Evolutionary conservation across 2,329 filamentous ascomycete genomes (phyloP), one percentile per base, ranked within the genome.

Genomic region (Microdochium bolleyi): DNA sequence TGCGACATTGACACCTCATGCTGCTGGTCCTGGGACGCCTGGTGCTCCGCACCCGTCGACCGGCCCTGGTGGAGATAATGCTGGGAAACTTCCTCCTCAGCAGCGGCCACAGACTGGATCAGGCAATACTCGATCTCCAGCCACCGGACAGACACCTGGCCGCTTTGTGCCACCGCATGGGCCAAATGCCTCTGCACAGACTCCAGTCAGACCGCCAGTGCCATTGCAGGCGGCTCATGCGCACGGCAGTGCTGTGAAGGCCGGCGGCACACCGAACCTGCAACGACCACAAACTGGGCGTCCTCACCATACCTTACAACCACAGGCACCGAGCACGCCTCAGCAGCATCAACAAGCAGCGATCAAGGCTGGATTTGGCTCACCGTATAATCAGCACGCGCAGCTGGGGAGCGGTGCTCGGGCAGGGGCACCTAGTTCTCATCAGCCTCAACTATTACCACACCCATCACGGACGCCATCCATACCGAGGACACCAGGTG

Each of bases 311-410:
- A 7, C 41, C 19, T 5, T 46, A 13, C 41, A 46, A 19, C 41
- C 44, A 38, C 54, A 24, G 44, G 51, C 19, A 9, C 57, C 24
- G 19, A 27, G 51, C 16, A 48, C 49, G 21, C 51, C 24, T 48
- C 55, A 55, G 52, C 49, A 56, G 21, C 56, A 56, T 49, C 25
- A 48, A 48, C 32, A 41, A 34, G 49, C 55, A 22, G 51, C 53
- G 5, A 19, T 46, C 41, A 46, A 46, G 21, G 41, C n/a, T 41
- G 56, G 53, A 7, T 60, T 66, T 44, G 57, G 54, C 50, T 59
- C 65, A 13, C 62, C 64, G 19, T 65, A 67, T 21, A 58, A 58
- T 37, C 62, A 59, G 19, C 59, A 62, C 25, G 55, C 61, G 30
- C 64, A 64, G 25, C 52, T 58, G 10, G 49, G 32, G 9, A 37